A percentile compares a stretch with the other conserved stretches of the same genome.
phyloP scores from a whole-genome alignment of 1,139 yeast genomes.

The Williopsis jadinii region DNA sequence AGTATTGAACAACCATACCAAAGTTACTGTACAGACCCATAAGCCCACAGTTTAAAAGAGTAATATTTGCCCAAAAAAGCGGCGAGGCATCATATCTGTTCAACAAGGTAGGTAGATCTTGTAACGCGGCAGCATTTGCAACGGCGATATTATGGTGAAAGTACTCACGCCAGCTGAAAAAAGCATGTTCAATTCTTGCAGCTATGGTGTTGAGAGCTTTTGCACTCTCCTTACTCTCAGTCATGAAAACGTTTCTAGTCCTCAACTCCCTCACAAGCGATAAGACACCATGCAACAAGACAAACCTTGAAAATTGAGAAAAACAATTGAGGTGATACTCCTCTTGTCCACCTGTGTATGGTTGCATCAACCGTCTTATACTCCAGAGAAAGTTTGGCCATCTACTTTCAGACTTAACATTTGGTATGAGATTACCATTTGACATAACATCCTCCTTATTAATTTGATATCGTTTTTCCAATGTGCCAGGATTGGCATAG shows the following conservation, averaged over 20 bases:
- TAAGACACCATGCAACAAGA: slow-evolving; percentile 34
- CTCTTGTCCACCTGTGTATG: slow-evolving; percentile 23
- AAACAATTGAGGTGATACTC: slow-evolving; percentile 33
- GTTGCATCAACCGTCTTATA: slow-evolving; percentile 30
- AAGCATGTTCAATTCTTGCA: slow-evolving; percentile 29
- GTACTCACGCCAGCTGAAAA: slow-evolving; percentile 33
- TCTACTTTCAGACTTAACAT: slow-evolving; percentile 22
- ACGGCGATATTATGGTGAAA: slow-evolving; percentile 30
- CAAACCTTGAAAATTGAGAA: slow-evolving; percentile 33
- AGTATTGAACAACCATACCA: slow-evolving; percentile 9
- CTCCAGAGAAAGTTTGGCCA: slow-evolving; percentile 38
- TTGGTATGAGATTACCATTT: slow-evolving; percentile 13
- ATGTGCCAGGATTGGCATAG: background rate
- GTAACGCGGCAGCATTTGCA: slow-evolving; percentile 9
- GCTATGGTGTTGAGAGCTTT: slow-evolving; percentile 24
- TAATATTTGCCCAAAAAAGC: slow-evolving; percentile 23
- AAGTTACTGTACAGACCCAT: slow-evolving; percentile 19
- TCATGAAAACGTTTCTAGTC: slow-evolving; percentile 26
- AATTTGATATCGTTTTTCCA: slow-evolving; percentile 4
- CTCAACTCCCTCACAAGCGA: slow-evolving; percentile 33
- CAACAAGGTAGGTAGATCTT: slow-evolving; percentile 3
- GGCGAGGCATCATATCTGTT: slow-evolving; percentile 23
- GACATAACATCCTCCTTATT: slow-evolving; percentile 8
- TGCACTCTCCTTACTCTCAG: slow-evolving; percentile 3
- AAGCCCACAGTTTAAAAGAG: slow-evolving; percentile 16